phyloP scores from a whole-genome alignment of 2,329 filamentous ascomycete species.

The Ambrosiella cleistominuta region DNA sequence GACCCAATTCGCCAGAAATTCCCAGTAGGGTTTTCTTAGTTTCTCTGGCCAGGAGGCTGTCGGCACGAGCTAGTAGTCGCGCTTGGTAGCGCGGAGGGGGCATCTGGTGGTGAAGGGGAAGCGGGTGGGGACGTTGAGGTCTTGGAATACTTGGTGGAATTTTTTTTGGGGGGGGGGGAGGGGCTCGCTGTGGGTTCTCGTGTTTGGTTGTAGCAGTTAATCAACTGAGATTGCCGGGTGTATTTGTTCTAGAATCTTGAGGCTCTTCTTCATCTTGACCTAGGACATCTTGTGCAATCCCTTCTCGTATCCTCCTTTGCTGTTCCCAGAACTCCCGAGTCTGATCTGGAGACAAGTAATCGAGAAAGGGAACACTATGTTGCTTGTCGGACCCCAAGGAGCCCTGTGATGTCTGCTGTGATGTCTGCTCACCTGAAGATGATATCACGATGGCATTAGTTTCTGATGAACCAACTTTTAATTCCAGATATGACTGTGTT shows the following conservation, averaged over 20 bases:
- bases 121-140: slow-evolving; percentile 16
- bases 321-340: neutral
- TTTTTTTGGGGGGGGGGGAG: too few relatives aligned
- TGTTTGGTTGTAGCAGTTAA: too few relatives aligned
- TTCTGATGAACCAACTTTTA: slow-evolving; percentile 19
- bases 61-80: slow-evolving; percentile 61
- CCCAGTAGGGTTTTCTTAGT: slow-evolving; percentile 40
- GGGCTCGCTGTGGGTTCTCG: too few relatives aligned
- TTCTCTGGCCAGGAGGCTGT: slow-evolving; percentile 34
- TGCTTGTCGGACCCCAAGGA: neutral
- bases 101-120: slow-evolving; percentile 25
- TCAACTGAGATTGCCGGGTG: too few relatives aligned
- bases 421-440: neutral
- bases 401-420: neutral
- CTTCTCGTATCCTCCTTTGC: neutral
- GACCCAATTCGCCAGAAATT: slow-evolving; percentile 42
- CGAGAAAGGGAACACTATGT: neutral
- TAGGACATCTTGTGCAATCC: neutral
- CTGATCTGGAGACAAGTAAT: neutral
- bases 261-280: neutral
- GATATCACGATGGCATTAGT: neutral
- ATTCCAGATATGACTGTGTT: slow-evolving; percentile 31
- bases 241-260: neutral
- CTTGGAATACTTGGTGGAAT: neutral
- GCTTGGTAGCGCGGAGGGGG: slow-evolving; percentile 33